phyloP scores from a whole-genome alignment of 2,329 filamentous ascomycete species.

The Nigrograna mackinnonii region DNA sequence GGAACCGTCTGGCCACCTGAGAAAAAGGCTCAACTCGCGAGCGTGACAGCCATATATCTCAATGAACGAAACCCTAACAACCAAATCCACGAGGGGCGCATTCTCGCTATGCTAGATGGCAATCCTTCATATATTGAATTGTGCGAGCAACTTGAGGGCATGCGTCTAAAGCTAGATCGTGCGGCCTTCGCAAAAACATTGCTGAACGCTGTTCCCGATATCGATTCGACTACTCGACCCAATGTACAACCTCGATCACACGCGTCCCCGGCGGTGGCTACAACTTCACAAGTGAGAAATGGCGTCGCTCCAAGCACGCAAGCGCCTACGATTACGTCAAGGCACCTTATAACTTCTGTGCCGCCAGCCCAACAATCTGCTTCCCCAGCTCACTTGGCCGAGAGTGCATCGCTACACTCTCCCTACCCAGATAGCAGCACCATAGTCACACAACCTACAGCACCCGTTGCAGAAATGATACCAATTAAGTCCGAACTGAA shows the following conservation, averaged over 20 bases:
- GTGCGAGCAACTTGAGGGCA: constrained; percentile 56
- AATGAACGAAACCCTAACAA: constrained; percentile 47
- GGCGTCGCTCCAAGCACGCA: neutral
- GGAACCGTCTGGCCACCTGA: constrained; percentile 56
- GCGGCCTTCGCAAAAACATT: constrained; percentile 57
- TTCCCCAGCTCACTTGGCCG: neutral
- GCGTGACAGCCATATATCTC: constrained; percentile 53
- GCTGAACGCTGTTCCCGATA: constrained; percentile 49
- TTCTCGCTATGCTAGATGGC: constrained; percentile 52
- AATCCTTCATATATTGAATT: constrained; percentile 61
- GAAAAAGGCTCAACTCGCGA: constrained; percentile 55
- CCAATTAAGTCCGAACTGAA: constrained; percentile 29
- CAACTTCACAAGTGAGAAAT: constrained; percentile 7
- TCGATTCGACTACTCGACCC: constrained; percentile 30
- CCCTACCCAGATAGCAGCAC: constrained; percentile 12
- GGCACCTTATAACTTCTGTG: neutral
- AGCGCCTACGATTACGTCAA: neutral
- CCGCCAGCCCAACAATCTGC: neutral
- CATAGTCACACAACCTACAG: constrained; percentile 5
- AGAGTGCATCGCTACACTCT: neutral
- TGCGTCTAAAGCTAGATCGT: constrained; percentile 55
- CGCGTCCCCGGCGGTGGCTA: neutral
- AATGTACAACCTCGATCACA: neutral
- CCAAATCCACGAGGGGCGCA: constrained; percentile 40
- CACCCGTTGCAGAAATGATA: constrained; percentile 35